Conservation (phyloP, 73 alveolate species). For the Paramecium sexaurelia region DNA sequence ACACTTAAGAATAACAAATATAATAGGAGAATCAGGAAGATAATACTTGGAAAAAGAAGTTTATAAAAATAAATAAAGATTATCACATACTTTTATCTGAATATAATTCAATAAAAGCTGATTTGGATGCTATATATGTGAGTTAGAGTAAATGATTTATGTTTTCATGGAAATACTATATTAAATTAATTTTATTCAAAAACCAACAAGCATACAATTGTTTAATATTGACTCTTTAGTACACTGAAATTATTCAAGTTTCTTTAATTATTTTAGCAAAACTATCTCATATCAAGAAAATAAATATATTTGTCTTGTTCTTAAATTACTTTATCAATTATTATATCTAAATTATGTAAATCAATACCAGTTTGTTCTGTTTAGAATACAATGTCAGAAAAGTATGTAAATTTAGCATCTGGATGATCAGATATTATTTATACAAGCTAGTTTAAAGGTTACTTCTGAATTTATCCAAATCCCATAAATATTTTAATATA, state of each 20-base stretch:
- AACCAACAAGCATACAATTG: not conserved
- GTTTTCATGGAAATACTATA: constrained; percentile 26
- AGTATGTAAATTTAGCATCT: not conserved
- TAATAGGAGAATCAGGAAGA: not conserved
- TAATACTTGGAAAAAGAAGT: constrained; percentile 13
- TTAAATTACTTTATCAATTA: not conserved
- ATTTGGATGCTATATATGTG: constrained; percentile 7
- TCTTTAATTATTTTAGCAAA: constrained; percentile 8
- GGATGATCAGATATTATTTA: not conserved
- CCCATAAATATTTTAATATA: constrained; percentile 1
- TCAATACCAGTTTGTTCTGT: not conserved
- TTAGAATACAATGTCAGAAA: constrained; percentile 17
- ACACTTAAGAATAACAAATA: not conserved
- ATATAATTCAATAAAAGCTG: constrained; percentile 11
- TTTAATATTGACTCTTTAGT: not conserved
- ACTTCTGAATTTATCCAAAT: not conserved
- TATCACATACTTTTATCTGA: not conserved
- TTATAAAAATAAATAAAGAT: constrained; percentile 7
- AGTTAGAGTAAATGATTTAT: not conserved
- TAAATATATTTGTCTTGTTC: not conserved
- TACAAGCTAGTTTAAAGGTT: not conserved
- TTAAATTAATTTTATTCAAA: constrained; percentile 29
- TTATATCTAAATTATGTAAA: not conserved
- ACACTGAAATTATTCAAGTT: not conserved
- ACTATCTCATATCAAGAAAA: not conserved